Percentiles rank a stretch among this genome's conserved stretches.
phyloP scores from a whole-genome alignment of 352 stramenopile species.

The Phytopythium mirpurense region DNA sequence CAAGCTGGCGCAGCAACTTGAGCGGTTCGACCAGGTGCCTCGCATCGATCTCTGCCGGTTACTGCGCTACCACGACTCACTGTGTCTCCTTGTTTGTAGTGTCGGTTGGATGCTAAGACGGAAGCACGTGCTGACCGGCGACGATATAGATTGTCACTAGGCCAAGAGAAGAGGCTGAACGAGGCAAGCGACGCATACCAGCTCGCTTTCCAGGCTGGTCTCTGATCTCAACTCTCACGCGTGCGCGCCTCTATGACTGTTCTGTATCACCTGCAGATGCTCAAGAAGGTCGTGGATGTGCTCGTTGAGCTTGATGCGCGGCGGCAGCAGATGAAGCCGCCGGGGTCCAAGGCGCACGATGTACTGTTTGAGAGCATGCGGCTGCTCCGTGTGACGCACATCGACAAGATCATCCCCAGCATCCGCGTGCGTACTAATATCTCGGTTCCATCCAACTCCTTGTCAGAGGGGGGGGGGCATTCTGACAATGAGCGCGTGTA shows the following conservation, averaged over 20 bases:
- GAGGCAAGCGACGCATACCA: neutral
- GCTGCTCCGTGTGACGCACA: constrained; percentile 24
- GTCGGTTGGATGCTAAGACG: too few species aligned
- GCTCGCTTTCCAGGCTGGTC: too few species aligned
- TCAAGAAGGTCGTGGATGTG: constrained; percentile 25
- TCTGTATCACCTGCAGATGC: constrained; percentile 13
- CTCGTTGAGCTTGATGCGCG: constrained; percentile 40
- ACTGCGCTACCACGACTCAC: neutral
- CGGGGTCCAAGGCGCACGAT: constrained; percentile 30
- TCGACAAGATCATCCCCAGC: constrained; percentile 27
- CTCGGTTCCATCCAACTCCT: too few species aligned
- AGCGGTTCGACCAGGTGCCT: constrained; percentile 19
- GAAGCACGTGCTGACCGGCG: neutral
- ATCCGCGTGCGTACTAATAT: constrained; percentile 26
- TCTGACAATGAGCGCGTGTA: too few species aligned
- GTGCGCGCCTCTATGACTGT: neutral
- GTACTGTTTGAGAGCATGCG: constrained; percentile 37
- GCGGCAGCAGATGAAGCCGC: constrained; percentile 43
- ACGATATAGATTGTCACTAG: neutral
- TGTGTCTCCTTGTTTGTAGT: too few species aligned
- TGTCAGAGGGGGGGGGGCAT: too few species aligned
- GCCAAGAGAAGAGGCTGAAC: neutral
- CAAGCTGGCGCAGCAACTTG: constrained; percentile 21
- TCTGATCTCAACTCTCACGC: neutral
- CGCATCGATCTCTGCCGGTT: neutral